These are phyloP conservation scores for Tuber brumale DNA, from an alignment of 495 filamentous ascomycete species.

Conservation along the genomic window DNA sequence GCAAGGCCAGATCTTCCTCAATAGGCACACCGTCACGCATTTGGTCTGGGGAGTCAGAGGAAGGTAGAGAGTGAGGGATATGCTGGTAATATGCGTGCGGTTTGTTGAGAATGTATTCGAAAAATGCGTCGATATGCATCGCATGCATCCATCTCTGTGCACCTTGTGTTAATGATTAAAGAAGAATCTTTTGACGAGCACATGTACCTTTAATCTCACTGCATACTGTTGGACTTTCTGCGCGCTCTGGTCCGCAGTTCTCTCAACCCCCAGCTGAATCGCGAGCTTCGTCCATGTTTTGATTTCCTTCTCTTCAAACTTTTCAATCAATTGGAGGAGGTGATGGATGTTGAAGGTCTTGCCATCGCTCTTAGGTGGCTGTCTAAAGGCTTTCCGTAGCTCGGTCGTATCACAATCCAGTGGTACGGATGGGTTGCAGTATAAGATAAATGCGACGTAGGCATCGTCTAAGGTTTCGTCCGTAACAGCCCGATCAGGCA, in stretches of 20 bases:
- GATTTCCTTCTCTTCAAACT: constrained; percentile 77
- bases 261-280: constrained; percentile 82
- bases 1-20: constrained; percentile 87
- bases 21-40: constrained; percentile 78
- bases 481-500: constrained; percentile 66
- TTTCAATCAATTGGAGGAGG: constrained; percentile 76
- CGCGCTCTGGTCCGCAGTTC: constrained; percentile 81
- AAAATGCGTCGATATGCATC: constrained; percentile 96
- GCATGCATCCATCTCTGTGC: constrained; percentile 91
- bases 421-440: constrained; percentile 78
- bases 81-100: constrained; percentile 77
- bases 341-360: constrained; percentile 80
- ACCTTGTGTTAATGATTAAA: constrained; percentile 8
- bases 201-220: constrained; percentile 76
- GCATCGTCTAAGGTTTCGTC: constrained; percentile 75
- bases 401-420: constrained; percentile 64
- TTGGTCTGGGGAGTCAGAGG: constrained; percentile 51
- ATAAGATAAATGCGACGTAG: constrained; percentile 81
- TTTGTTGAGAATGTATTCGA: constrained; percentile 79
- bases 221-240: constrained; percentile 98
- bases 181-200: constrained; percentile 1
- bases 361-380: constrained; percentile 82
- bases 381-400: constrained; percentile 71
- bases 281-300: constrained; percentile 96
- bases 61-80: constrained; percentile 52